Conservation (phyloP, 2,329 filamentous ascomycete genomes). For the Beauveria medogensis region DNA sequence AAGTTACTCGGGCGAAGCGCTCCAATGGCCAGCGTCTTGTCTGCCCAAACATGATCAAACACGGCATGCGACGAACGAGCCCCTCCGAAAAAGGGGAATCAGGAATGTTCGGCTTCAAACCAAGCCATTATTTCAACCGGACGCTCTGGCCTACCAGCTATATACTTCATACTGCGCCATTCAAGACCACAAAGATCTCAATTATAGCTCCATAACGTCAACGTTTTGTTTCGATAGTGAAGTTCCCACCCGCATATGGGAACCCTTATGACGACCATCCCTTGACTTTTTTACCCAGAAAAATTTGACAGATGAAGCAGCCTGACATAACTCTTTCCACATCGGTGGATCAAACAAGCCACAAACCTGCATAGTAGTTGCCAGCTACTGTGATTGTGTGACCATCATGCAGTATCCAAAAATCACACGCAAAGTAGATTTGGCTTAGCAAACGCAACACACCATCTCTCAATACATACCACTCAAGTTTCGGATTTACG, state of each 20-base stretch:
- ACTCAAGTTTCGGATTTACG: not conserved
- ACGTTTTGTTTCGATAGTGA: not conserved
- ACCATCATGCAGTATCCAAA: not conserved
- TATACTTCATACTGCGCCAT: not conserved
- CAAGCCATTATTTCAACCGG: not conserved
- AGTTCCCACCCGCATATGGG: not conserved
- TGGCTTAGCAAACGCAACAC: not conserved
- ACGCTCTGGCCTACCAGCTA: not conserved
- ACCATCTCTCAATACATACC: not conserved
- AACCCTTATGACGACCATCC: not conserved
- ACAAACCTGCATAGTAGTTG: not conserved
- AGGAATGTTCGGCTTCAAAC: not conserved
- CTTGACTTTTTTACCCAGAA: too few species aligned
- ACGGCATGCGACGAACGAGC: not conserved
- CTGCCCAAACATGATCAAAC: not conserved
- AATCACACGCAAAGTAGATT: not conserved
- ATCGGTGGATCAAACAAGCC: not conserved
- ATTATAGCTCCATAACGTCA: not conserved
- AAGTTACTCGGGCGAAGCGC: not conserved
- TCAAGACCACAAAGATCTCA: not conserved
- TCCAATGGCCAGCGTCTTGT: not conserved
- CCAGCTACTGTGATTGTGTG: not conserved
- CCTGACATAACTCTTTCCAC: too few species aligned
- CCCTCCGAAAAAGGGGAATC: not conserved
- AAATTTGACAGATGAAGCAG: not conserved